Evolutionary conservation across 352 stramenopile species (phyloP), one percentile per base, ranked within the genome.

Genomic region (Elongisporangium undulatum): DNA sequence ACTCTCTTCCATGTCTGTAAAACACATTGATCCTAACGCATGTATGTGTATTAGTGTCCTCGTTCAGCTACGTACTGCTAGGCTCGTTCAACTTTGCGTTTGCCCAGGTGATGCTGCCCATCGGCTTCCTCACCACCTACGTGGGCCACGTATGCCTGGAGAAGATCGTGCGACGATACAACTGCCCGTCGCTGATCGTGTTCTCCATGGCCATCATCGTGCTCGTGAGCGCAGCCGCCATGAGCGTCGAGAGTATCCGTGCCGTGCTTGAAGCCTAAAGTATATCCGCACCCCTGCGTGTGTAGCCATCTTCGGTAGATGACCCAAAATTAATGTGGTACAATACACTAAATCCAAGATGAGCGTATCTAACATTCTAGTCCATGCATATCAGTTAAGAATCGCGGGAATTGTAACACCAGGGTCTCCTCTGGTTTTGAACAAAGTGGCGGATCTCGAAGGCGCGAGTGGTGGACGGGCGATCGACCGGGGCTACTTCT

Each of bases 181-280:
- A 83, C 54, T 89, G 79, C 24, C 79, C 79, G 60, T 87, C 77
- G 16, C 69, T 89, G 38, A 82, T 89, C 29, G 69, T 89, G 39
- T 86, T 86, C 56, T 89, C 79, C 45, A 89, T 89, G 75, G 79
- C 79, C 59, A 67, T 68, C 55, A 74, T 89, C 60, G 76, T 89
- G 48, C 67, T 87, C 55, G 59, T 87, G 21, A 89, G 79, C 62
- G 77, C 77, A 12, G 67, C 79, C 49, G 79, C 77, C 59, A 89
- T 89, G 79, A 82, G 58, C 60, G 53, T 89, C 60, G 69, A 87
- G 53, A 86, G 77, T 48, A 67, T 87, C 39, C 64, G 69, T 45
- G 59, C 69, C 15, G 23, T 79, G 19, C 39, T 79, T 49, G 62
- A 59, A 49, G 58, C 16, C 19, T 66, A 58, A 34, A 26, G 8